Evolutionary conservation across 352 stramenopile genomes (phyloP), one percentile per base, ranked within the genome.

Genomic region (Globisporangium cederbergense): DNA sequence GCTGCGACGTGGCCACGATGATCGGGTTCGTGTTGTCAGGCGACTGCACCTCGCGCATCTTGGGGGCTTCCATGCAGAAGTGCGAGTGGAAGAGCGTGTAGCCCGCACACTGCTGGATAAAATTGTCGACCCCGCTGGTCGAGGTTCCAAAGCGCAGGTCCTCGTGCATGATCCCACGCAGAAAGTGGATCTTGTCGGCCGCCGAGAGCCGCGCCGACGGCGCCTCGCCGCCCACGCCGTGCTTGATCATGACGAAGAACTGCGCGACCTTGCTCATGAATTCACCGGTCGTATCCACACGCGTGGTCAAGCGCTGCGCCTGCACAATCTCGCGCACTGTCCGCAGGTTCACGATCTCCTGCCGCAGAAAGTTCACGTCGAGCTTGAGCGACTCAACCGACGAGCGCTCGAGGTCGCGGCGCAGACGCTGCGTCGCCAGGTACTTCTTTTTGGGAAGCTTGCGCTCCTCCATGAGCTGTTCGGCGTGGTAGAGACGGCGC

Each of bases 371-470:
- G 61, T 75, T 72, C 20, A 75, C 69, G 47, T 75, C 68, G 18
- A 75, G 58, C 22, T 49, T 42, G 13, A 70, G 62, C 46, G 69
- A 72, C 58, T 75, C 65, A 36, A 63, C 50, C 0, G 62, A 67
- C 18, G 68, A 69, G 34, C 68, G 68, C 57, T 75, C 68, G 42
- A 69, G 38, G 68, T 75, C 68, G 42, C 68, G 68, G 1, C 68
- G 64, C 43, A 75, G 51, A 10, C 68, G 60, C 65, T 75, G 68
- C 32, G 60, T 75, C n/a, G 68, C 68, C 43, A 75, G 62, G 56
- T 75, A 75, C 65, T 72, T 72, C 47, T 75, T 75, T 60, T 75
- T 75, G n/a, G 65, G 68, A 52, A 62, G 55, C 38, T 68, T 61
- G 56, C 57, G 60, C 9, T 65, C 50, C 30, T 69, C 60, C 68